These are phyloP conservation scores for Penicillium palitans DNA, from an alignment of 2,329 filamentous ascomycete species.

Conservation along the genomic window DNA sequence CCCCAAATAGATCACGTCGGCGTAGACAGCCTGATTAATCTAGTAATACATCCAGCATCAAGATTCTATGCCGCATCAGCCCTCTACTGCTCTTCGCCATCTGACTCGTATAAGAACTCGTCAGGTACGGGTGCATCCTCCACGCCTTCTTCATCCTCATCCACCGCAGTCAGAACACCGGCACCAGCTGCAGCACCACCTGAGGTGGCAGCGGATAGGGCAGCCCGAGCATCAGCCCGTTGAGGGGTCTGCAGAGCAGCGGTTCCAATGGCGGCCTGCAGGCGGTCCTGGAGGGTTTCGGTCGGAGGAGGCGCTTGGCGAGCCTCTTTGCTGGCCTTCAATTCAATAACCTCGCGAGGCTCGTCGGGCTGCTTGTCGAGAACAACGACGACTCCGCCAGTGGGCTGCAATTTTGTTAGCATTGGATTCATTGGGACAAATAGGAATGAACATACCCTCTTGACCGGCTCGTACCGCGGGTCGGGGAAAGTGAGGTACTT, in stretches of 20 bases:
- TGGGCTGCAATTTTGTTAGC: conserved; percentile 65
- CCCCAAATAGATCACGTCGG: conserved; percentile 28
- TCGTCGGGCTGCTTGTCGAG: conserved; percentile 79
- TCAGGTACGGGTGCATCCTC: conserved; percentile 51
- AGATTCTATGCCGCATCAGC: conserved; percentile 15
- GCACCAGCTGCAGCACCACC: conserved; percentile 71
- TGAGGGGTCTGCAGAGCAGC: conserved; percentile 37
- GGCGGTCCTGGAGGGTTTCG: conserved; percentile 46
- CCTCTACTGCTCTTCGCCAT: conserved; percentile 38
- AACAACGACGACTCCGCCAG: conserved; percentile 89
- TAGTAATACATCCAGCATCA: conserved; percentile 40
- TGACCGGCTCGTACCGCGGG: conserved; percentile 88
- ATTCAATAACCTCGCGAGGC: conserved; percentile 77
- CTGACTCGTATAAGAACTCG: conserved; percentile 50
- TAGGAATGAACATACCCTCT: conserved; percentile 63
- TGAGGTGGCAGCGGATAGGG: conserved; percentile 26
- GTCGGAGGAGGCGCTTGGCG: conserved; percentile 44
- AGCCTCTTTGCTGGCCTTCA: conserved; percentile 78
- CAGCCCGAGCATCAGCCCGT: conserved; percentile 28
- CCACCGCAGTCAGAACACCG: conserved; percentile 79
- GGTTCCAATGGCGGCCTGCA: conserved; percentile 42
- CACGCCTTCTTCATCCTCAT: conserved; percentile 62
- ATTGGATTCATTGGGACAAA: conserved; percentile 12
- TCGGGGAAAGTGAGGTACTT: conserved; percentile 94
- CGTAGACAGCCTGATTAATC: conserved; percentile 33